Base-by-base conservation (phyloP, 768 basidiomycete species). In the Tulasnella sp. region DNA sequence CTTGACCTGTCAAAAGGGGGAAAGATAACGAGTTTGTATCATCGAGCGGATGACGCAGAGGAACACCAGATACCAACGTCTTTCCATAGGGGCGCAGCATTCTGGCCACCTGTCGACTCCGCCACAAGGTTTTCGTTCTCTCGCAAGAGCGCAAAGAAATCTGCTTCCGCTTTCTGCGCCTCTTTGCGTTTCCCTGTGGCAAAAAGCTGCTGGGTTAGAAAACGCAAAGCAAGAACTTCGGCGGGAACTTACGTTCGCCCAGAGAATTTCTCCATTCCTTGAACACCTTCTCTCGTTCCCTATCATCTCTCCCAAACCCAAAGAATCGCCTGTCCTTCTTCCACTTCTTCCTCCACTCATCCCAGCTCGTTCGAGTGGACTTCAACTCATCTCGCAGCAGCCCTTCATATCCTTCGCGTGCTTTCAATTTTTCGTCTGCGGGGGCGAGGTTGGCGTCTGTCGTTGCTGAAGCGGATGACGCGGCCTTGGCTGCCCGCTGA, bases 271-370 rank as follows among this genome's bases (percentile, higher is more conserved):
- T 85, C 84, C 90, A 94, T 36, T 91, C 91, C 84, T 92, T 91
- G 87, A 99, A 99, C 52, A 89, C 87, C 85, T 92, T 97, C 86
- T 99, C 98, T 81, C 96, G 88, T 84, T 98, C 97, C 79, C 94
- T 87, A 76, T 99, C 98, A 83, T 97, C 96, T 80, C 96, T 89
- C 8, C 97, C 98, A 91, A 94, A 99, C 2, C 91, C 91, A 81
- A 93, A 96, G 84, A 97, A 99, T 40, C 93, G 89, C 52, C 95
- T 87, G 81, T 99, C 97, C 85, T 97, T 98, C 88, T 96, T 97
- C 94, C 95, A 97, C 21, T 90, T 87, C 82, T 92, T 89, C 73
- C 94, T 90, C 84, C 96, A 99, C 62, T 98, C 97, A 2, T 91
- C 90, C 94, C 95, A 99, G 80, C 90, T 89, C n/a, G 91, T 90